Evolutionary conservation across 2,329 filamentous ascomycete species (phyloP), one percentile per base, ranked within the genome.

Genomic region (Escovopsis sp.): DNA sequence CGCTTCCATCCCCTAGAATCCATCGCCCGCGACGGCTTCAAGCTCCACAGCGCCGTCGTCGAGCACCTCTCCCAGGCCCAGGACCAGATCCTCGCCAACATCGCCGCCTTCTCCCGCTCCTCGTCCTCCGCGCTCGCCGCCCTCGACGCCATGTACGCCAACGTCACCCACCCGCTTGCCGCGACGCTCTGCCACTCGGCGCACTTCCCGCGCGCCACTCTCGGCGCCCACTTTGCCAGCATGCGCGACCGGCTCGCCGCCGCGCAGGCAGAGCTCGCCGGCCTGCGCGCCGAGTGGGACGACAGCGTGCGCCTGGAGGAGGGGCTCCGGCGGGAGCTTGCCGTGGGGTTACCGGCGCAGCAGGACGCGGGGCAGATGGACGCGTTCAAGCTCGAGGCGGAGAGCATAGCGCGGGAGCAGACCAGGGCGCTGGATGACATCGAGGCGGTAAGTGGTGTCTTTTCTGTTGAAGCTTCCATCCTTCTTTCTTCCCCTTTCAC

Each of bases 91-190:
- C 43, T 51, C 9, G 31, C 48, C 6, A 46, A 45, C 16, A 55
- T 55, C 1, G 37, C 38, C 2, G 13, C 31, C 8, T 53, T 61
- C 9, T 41, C 48, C 0, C 31, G 42, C 1, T 41, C 52, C 4
- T 51, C 53, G 0, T 37, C 49, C 0, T 37, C 43, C 0, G 40
- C 47, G 1, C 37, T 55, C 3, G 36, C 47, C 1, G 42, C 48
- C 11, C 45, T 49, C 12, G 43, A 52, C 3, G 31, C 40, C 0
- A 41, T 63, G 2, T 62, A 62, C 36, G 43, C 45, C 25, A 60
- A 60, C 43, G 53, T 62, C 7, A 40, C 49, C 0, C 53, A 51
- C n/a, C 59, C 59, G 1, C 44, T 62, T 1, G 52, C 52, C 1
- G 52, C 50, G 1, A 63, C 60, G 0, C 42, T 59, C 4, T 62